Base-by-base conservation (phyloP, 495 filamentous ascomycete genomes). In the Daldinia decipiens region DNA sequence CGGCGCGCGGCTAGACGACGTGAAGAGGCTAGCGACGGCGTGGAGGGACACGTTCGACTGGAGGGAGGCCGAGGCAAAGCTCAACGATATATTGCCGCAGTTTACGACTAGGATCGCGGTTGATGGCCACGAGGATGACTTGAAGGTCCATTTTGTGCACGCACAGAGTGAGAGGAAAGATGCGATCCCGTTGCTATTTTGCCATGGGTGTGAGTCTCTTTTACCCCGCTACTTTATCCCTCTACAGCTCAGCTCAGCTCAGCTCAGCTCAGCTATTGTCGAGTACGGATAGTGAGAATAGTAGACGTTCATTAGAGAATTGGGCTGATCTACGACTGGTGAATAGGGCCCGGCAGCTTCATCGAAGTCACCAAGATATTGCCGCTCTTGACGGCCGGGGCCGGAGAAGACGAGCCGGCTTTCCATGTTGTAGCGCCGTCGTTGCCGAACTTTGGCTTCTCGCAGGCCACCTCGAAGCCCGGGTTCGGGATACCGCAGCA, bases 381-480 rank as follows among this genome's bases (percentile, higher is more conserved):
- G 2, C 85, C 87, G 2, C 76, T 86, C 13, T 80, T 93, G 24
- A 82, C 80, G 1, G 19, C 71, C 1, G 69, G 74, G 9, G 74
- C 73, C 13, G 67, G 5, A 15, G 43, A 79, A 19, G 74, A 79
- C 19, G 74, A 77, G 0, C 85, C 85, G 1, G 79, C 84, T 0
- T 93, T 93, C 78, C 79, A 91, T 73, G 81, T 93, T 21, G 82
- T 93, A 1, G 90, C 83, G 0, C 91, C 91, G 2, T 90, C 87
- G 8, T 77, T 92, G 50, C 87, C 87, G 0, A 89, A 90, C 69
- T 91, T 86, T 74, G 89, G 88, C 39, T 92, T 91, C 79, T 87
- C 83, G 4, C 76, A 81, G 21, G 80, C 78, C 0, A 78, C 83
- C 2, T 80, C 78, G 26, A 79, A 79, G 40, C 79, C 79, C 21